Percentiles rank a stretch among this genome's conserved stretches.
Conservation (phyloP, 441 rosid species). For the Pelargonium australe region DNA sequence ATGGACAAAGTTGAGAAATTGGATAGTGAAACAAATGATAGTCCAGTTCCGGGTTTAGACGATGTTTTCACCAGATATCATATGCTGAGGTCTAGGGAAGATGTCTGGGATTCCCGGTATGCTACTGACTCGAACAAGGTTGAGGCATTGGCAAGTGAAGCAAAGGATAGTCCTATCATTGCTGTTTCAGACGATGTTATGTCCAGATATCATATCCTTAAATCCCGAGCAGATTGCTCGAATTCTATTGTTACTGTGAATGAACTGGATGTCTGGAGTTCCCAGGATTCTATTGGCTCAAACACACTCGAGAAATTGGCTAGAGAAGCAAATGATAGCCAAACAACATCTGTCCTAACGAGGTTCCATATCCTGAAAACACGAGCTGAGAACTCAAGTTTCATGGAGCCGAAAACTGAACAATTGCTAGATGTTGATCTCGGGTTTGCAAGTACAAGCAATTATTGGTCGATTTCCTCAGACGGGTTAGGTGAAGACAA, state of each 20-base stretch:
- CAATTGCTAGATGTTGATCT: slow-evolving; percentile 20
- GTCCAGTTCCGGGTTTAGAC: too few relatives aligned
- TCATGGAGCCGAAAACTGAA: slow-evolving; percentile 18
- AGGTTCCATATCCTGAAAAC: slow-evolving; percentile 34
- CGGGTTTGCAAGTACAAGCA: slow-evolving; percentile 21
- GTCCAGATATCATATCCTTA: slow-evolving; percentile 32
- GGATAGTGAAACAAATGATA: too few relatives aligned
- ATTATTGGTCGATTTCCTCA: slow-evolving; percentile 10
- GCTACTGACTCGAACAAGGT: too few relatives aligned
- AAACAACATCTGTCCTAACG: slow-evolving; percentile 30
- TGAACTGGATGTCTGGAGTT: slow-evolving; percentile 25
- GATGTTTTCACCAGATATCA: too few relatives aligned
- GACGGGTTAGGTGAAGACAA: slow-evolving; percentile 15
- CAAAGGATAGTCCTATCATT: too few relatives aligned
- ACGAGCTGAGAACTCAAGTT: slow-evolving; percentile 25
- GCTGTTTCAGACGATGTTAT: too few relatives aligned
- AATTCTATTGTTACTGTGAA: slow-evolving; percentile 20
- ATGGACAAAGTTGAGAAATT: too few relatives aligned
- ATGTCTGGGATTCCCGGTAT: too few relatives aligned
- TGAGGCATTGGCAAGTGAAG: too few relatives aligned
- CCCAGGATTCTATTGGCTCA: slow-evolving; percentile 13
- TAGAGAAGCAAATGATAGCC: slow-evolving; percentile 14
- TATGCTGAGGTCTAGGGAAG: too few relatives aligned
- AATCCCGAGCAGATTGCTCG: slow-evolving; percentile 26
- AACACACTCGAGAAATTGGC: slow-evolving; percentile 3